A percentile compares a stretch with the other conserved stretches of the same genome.
Evolutionary conservation across 495 filamentous ascomycete genomes (phyloP).

Genomic region (Aspergillus egyptiacus): DNA sequence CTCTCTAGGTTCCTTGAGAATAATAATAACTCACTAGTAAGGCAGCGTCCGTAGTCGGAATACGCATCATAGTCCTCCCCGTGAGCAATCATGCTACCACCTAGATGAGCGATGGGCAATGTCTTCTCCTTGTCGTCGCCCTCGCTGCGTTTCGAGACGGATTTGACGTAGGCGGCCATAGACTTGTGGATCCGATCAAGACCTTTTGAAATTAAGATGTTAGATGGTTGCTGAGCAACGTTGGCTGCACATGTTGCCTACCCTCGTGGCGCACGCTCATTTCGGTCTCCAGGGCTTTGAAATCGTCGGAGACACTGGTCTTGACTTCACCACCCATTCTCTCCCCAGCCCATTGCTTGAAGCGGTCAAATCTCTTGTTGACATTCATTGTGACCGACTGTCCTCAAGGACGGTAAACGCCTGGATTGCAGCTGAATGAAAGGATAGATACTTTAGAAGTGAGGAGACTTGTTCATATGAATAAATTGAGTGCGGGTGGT

Average conservation of each 20-base stretch:
- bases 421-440: slow-evolving; percentile 4
- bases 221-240: slow-evolving; percentile 9
- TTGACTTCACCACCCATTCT: slow-evolving; percentile 93
- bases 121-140: slow-evolving; percentile 80
- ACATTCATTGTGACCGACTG: slow-evolving; percentile 63
- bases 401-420: not conserved
- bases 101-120: slow-evolving; percentile 73
- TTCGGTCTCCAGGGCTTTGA: slow-evolving; percentile 87
- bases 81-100: slow-evolving; percentile 81
- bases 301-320: slow-evolving; percentile 83
- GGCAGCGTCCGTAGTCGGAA: slow-evolving; percentile 87
- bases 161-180: slow-evolving; percentile 85
- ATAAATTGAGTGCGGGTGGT: not conserved
- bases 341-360: slow-evolving; percentile 98
- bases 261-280: slow-evolving; percentile 91
- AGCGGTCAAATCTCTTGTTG: slow-evolving; percentile 91
- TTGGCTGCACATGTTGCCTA: slow-evolving; percentile 29
- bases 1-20: not conserved
- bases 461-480: not conserved
- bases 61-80: slow-evolving; percentile 90
- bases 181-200: slow-evolving; percentile 89
- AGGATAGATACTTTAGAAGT: slow-evolving; percentile 2
- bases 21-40: slow-evolving; percentile 57
- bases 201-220: slow-evolving; percentile 47
- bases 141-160: slow-evolving; percentile 79